A percentile compares a stretch with the other conserved stretches of the same genome.
phyloP scores from a whole-genome alignment of 2,329 filamentous ascomycete genomes.

The Geosmithia putterillii region DNA sequence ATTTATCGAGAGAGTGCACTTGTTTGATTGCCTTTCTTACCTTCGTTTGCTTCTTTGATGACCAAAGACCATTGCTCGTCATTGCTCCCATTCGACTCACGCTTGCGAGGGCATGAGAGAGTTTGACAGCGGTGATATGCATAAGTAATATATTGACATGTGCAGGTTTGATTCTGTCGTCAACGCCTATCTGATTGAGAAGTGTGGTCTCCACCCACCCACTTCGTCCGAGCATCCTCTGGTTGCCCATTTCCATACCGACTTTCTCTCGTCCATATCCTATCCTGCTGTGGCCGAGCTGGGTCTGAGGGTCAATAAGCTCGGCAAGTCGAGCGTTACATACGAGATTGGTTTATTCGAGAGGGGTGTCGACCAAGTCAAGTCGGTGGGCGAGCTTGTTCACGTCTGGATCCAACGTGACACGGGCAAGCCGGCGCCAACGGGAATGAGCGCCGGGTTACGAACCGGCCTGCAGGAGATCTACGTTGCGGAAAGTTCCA shows the following conservation, averaged over 20 bases:
- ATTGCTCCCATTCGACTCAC: no score
- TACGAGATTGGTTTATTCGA: constrained; percentile 88
- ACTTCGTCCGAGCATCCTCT: constrained; percentile 65
- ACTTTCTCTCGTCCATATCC: constrained; percentile 71
- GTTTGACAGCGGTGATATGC: neutral
- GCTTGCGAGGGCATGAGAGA: neutral
- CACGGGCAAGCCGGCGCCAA: constrained; percentile 51
- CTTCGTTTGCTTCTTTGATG: no score
- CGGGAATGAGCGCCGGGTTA: constrained; percentile 51
- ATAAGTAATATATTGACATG: neutral
- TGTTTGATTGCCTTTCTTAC: no score
- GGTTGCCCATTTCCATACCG: constrained; percentile 73
- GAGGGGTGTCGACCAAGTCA: constrained; percentile 57
- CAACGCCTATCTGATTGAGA: constrained; percentile 74
- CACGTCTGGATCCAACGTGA: constrained; percentile 80
- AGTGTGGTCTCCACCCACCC: constrained; percentile 62
- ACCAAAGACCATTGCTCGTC: no score
- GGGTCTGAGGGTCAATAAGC: constrained; percentile 67
- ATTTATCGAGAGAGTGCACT: no score
- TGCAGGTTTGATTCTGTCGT: constrained; percentile 73
- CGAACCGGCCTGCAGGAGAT: constrained; percentile 47
- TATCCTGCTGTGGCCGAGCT: constrained; percentile 78
- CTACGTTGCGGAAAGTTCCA: constrained; percentile 17
- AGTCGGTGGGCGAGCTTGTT: constrained; percentile 74
- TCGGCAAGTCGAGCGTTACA: constrained; percentile 76